Evolutionary conservation across 2,329 filamentous ascomycete species (phyloP).

Genomic region (Setomelanomma holmii): DNA sequence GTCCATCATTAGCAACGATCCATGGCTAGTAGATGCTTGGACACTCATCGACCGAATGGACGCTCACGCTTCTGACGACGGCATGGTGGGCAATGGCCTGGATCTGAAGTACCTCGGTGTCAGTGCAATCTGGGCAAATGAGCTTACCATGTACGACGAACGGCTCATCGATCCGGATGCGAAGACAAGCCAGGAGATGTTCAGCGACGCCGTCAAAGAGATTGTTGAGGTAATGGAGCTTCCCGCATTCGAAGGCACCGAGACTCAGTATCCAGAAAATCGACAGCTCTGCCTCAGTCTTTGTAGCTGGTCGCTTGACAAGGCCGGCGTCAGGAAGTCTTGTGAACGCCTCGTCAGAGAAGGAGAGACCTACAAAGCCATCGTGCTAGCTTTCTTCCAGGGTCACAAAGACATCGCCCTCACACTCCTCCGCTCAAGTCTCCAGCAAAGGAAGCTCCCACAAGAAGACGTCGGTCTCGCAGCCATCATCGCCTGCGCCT

Average conservation of each 20-base stretch:
- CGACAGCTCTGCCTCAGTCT: conserved; percentile 78
- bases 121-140: conserved; percentile 73
- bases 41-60: conserved; percentile 74
- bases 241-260: conserved; percentile 68
- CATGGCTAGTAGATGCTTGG: conserved; percentile 81
- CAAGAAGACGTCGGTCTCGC: conserved; percentile 56
- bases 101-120: conserved; percentile 81
- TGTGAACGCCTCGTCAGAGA: conserved; percentile 60
- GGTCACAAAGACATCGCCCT: conserved; percentile 73
- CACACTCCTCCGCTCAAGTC: conserved; percentile 72
- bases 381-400: conserved; percentile 77
- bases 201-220: conserved; percentile 61
- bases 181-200: conserved; percentile 64
- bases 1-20: conserved; percentile 72
- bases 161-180: conserved; percentile 45
- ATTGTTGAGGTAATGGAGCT: conserved; percentile 69
- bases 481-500: conserved; percentile 56
- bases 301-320: conserved; percentile 72
- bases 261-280: conserved; percentile 72
- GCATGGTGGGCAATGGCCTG: conserved; percentile 72
- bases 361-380: conserved; percentile 73
- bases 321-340: conserved; percentile 57
- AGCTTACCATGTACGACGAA: conserved; percentile 63
- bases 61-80: conserved; percentile 67
- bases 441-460: conserved; percentile 69